These are phyloP conservation scores for Cladobotryum mycophilum DNA, from an alignment of 2,329 filamentous ascomycete species.

Conservation along the genomic window DNA sequence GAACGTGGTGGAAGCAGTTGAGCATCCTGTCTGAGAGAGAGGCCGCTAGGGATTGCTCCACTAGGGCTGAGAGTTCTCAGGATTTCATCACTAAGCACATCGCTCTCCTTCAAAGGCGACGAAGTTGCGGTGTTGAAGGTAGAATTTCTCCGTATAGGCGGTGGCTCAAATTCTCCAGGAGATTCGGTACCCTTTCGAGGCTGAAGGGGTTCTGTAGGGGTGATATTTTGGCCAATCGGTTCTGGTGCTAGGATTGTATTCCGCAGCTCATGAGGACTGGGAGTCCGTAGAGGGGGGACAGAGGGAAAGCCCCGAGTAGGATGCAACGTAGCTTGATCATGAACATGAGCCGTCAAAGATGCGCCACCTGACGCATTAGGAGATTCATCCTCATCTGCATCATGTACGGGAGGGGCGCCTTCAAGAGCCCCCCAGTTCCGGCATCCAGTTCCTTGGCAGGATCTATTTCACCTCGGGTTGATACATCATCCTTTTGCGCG, in stretches of 20 bases:
- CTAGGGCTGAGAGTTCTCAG: conserved; percentile 59
- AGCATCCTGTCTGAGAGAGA: conserved; percentile 13
- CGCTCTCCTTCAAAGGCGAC: conserved; percentile 58
- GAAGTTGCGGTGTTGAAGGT: conserved; percentile 45
- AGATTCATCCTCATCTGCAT: conserved; percentile 1
- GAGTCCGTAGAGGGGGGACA: conserved; percentile 29
- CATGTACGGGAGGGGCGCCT: not conserved
- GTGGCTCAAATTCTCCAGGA: conserved; percentile 29
- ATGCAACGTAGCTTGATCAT: not conserved
- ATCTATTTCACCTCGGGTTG: too few relatives aligned
- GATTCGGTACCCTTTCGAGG: conserved; percentile 30
- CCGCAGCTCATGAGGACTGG: conserved; percentile 21
- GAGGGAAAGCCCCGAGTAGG: conserved; percentile 18
- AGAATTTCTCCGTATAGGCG: conserved; percentile 34
- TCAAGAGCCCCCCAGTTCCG: not conserved
- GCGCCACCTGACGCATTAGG: conserved; percentile 1
- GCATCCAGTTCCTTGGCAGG: not conserved
- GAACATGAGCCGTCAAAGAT: not conserved
- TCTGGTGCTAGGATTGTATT: not conserved
- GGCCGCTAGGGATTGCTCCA: conserved; percentile 17
- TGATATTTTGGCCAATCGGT: conserved; percentile 23
- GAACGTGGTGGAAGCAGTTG: conserved; percentile 5
- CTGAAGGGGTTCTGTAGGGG: conserved; percentile 41
- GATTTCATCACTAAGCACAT: conserved; percentile 67
- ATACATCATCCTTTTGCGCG: too few relatives aligned